Percentiles rank a stretch among this genome's conserved stretches.
Conservation (phyloP, 2,329 filamentous ascomycete genomes). For the Sphaerulina populicola region DNA sequence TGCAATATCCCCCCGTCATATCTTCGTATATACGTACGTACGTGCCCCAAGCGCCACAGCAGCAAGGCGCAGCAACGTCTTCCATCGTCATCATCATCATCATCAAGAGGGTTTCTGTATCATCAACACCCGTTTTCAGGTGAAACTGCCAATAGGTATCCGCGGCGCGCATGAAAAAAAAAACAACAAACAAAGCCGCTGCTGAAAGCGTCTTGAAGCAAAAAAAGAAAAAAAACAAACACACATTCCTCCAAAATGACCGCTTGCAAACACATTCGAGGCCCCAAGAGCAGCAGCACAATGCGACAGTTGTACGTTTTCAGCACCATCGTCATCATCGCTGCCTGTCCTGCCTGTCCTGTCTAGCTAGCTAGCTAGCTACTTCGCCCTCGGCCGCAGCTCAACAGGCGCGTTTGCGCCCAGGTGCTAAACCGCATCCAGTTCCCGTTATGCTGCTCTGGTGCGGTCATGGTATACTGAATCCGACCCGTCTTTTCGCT, state of each 20-base stretch:
- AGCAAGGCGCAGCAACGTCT: neutral
- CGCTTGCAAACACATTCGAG: neutral
- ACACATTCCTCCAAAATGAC: neutral
- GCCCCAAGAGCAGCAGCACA: neutral
- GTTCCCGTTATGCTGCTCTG: constrained; percentile 20
- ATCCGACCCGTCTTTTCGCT: constrained; percentile 22
- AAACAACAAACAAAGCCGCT: neutral
- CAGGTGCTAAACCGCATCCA: constrained; percentile 52
- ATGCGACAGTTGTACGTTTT: neutral
- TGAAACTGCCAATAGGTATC: neutral
- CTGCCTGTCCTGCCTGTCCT: no score
- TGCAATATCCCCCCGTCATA: neutral
- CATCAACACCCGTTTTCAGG: neutral
- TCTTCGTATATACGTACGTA: neutral
- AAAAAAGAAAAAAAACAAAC: neutral
- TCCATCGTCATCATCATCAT: neutral
- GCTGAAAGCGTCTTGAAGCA: neutral
- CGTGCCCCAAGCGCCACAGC: neutral
- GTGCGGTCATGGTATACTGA: constrained; percentile 3
- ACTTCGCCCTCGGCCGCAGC: constrained; percentile 33
- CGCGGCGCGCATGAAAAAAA: neutral
- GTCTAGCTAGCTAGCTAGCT: neutral
- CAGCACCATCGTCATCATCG: neutral
- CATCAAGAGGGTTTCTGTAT: neutral
- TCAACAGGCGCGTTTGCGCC: constrained; percentile 49